Conservation (phyloP, 768 basidiomycete species). For the Termitomyces sp. region DNA sequence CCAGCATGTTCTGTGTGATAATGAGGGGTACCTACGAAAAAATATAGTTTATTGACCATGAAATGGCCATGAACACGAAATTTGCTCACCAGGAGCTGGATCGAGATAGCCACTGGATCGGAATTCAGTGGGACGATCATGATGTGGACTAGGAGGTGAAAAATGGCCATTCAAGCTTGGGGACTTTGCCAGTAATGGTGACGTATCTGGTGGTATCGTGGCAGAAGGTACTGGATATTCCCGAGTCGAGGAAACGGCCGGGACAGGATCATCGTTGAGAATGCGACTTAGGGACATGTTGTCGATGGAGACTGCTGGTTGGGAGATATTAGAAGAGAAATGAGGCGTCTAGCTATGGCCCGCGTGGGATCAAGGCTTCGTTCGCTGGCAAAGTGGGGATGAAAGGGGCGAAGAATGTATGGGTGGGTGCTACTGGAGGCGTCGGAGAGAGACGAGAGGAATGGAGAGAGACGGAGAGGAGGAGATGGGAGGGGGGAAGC, state of each 20-base stretch:
- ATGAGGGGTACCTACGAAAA: conserved; percentile 26
- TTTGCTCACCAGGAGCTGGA: conserved; percentile 10
- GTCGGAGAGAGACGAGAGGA: conserved; percentile 15
- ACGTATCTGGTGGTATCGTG: conserved; percentile 17
- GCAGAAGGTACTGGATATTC: conserved; percentile 28
- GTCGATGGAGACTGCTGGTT: neutral
- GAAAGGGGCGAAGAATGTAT: conserved; percentile 13
- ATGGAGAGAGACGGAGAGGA: conserved; percentile 11
- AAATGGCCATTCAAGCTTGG: conserved; percentile 20
- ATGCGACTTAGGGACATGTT: conserved; percentile 77
- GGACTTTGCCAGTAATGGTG: conserved; percentile 16
- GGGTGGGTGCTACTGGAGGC: conserved; percentile 1
- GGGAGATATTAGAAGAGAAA: conserved; percentile 8
- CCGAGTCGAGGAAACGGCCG: conserved; percentile 31
- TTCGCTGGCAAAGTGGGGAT: conserved; percentile 6
- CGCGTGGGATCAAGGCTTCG: conserved; percentile 33
- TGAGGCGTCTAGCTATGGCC: conserved; percentile 14
- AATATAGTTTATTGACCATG: neutral
- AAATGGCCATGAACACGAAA: conserved; percentile 11
- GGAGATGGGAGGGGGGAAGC: conserved; percentile 17
- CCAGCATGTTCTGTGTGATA: conserved; percentile 21
- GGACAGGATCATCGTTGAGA: conserved; percentile 69
- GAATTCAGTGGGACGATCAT: conserved; percentile 8
- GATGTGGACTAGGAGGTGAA: conserved; percentile 17
- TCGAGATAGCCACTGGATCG: conserved; percentile 9